Conservation (phyloP, 192 early-diverging fungal genomes). For the Gamsiella multidivaricata region DNA sequence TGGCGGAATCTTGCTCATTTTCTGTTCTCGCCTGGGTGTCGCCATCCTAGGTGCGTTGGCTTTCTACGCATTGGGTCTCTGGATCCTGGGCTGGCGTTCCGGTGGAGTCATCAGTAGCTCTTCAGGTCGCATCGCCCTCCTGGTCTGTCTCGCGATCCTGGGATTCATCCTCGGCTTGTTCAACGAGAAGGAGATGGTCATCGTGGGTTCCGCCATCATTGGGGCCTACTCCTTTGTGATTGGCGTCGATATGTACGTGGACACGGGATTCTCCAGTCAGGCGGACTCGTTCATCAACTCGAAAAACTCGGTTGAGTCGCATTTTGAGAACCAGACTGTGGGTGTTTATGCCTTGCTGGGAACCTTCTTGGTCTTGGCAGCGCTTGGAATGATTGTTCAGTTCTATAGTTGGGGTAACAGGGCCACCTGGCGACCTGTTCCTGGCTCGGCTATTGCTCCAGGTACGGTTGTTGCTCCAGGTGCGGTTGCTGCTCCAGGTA, state of each 20-base stretch:
- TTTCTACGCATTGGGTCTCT: conserved; percentile 52
- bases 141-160: conserved; percentile 39
- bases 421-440: not conserved
- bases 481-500: not conserved
- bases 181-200: conserved; percentile 32
- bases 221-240: conserved; percentile 54
- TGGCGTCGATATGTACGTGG: conserved; percentile 54
- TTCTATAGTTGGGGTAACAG: conserved; percentile 8
- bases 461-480: no score
- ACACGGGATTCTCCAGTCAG: conserved; percentile 53
- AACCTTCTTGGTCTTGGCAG: conserved; percentile 26
- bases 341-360: conserved; percentile 34
- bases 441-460: not conserved
- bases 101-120: not conserved
- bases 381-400: conserved; percentile 20
- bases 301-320: conserved; percentile 21
- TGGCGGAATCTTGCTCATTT: conserved; percentile 40
- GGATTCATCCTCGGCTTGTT: conserved; percentile 47
- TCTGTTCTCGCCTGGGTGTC: conserved; percentile 48
- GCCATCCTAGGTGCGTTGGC: conserved; percentile 52
- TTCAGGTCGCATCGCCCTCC: conserved; percentile 49
- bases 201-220: conserved; percentile 41
- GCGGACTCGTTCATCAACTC: conserved; percentile 49
- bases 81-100: conserved; percentile 10
- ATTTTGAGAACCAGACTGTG: conserved; percentile 20